Conservation (phyloP, 352 stramenopile genomes). For the Phytophthora pistaciae region DNA sequence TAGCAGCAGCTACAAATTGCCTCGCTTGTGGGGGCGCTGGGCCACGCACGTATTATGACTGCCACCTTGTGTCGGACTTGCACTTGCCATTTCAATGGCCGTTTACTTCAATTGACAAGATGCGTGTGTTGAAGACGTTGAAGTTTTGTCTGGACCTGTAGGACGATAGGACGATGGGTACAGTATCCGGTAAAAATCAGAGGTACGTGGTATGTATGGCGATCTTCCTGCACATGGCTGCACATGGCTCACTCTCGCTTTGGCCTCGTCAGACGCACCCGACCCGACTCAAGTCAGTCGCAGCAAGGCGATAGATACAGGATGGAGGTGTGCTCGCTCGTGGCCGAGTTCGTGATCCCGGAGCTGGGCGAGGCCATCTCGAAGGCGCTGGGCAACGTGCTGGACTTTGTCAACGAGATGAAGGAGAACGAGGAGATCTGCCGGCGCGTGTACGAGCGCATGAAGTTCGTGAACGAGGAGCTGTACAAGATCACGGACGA, state of each 20-base stretch:
- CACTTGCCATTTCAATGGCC: no score
- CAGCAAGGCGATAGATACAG: no score
- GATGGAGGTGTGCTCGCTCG: slow-evolving; percentile 16
- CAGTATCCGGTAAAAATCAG: background rate
- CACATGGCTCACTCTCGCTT: background rate
- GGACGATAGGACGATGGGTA: background rate
- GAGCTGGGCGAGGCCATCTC: slow-evolving; percentile 43
- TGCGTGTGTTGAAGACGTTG: background rate
- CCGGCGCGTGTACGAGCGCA: slow-evolving; percentile 22
- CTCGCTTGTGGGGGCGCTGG: no score
- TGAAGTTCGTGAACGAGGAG: slow-evolving; percentile 41
- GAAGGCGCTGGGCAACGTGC: slow-evolving; percentile 36
- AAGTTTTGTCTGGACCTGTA: no score
- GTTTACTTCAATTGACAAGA: background rate
- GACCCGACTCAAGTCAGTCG: no score
- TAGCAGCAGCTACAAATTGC: no score
- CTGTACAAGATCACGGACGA: slow-evolving; percentile 44
- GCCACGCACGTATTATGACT: no score
- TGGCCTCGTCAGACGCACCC: background rate
- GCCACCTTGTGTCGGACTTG: no score
- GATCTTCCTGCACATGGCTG: background rate
- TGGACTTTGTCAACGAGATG: slow-evolving; percentile 37
- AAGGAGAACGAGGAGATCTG: slow-evolving; percentile 39
- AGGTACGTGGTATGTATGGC: background rate
- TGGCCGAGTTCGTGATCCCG: slow-evolving; percentile 49